phyloP scores from a whole-genome alignment of 257 asterid species.

The Capsicum baccatum region DNA sequence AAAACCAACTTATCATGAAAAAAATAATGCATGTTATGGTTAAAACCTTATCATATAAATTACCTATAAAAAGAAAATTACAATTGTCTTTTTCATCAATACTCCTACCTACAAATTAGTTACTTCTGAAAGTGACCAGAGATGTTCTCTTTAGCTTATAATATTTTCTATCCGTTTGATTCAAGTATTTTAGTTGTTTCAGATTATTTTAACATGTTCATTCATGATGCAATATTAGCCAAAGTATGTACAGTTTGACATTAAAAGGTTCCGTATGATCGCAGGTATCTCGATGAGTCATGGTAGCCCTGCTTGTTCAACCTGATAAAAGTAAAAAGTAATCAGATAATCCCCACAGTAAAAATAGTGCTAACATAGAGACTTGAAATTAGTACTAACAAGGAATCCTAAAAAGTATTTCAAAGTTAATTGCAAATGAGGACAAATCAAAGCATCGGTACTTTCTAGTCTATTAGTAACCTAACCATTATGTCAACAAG shows the following conservation, averaged over 20 bases:
- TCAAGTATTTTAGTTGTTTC: not conserved
- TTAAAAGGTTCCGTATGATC: not conserved
- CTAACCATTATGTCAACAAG: not conserved
- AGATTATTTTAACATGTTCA: not conserved
- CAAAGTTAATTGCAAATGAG: not conserved
- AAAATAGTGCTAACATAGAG: not conserved
- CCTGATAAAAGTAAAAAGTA: not conserved
- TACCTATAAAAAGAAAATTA: no score
- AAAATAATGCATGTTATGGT: no score
- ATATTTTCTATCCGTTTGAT: not conserved
- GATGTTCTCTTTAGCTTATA: not conserved
- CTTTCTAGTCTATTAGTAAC: slow-evolving; percentile 8
- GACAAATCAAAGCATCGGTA: slow-evolving; percentile 16
- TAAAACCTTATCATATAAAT: no score
- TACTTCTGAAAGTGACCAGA: not conserved
- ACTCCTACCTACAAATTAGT: not conserved
- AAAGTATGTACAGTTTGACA: not conserved
- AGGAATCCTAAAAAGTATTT: not conserved
- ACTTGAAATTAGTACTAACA: not conserved
- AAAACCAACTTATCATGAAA: not conserved
- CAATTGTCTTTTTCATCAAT: not conserved
- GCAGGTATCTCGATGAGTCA: not conserved
- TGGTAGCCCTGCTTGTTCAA: not conserved
- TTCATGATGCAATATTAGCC: not conserved
- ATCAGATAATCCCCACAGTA: not conserved